Base-by-base conservation (phyloP, 768 basidiomycete genomes). In the Roridomyces roridus region DNA sequence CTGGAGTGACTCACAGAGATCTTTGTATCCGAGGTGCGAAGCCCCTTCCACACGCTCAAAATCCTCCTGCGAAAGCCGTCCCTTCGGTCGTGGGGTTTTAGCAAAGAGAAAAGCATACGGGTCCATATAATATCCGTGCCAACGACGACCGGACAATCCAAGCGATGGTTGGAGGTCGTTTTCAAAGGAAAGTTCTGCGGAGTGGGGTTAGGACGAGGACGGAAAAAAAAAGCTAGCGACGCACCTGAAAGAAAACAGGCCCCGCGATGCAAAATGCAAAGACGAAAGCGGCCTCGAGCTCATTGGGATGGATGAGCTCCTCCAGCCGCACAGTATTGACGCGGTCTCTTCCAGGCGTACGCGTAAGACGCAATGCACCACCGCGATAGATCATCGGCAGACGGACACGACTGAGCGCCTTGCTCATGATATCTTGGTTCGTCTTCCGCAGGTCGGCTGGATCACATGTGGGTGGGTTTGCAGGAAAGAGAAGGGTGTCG, bases 341-440 rank as follows among this genome's bases (percentile, higher is more conserved):
- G 1, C 2, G 20, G 3, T 10, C 21, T 37, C 55, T 44, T 17
- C 55, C 55, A 2, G 55, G 48, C 9, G 55, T 56, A 17, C 55
- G 55, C 7, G 55, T 56, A 1, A 56, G 11, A 15, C 55, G 31
- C 7, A 56, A 34, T 2, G 55, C 55, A 5, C 55, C 55, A 21
- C 34, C 35, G 7, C 8, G 14, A 23, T 37, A 56, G 15, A 8
- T 11, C 40, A 41, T 41, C 8, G 40, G 20, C 8, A 11, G 40
- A n/a, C n/a, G n/a, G n/a, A n/a, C n/a, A n/a, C n/a, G n/a, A n/a
- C n/a, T n/a, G n/a, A n/a, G n/a, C n/a, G n/a, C n/a, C n/a, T n/a
- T n/a, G n/a, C n/a, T n/a, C n/a, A n/a, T n/a, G n/a, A n/a, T n/a
- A n/a, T n/a, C n/a, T n/a, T n/a, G n/a, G n/a, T n/a, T n/a, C n/a